Evolutionary conservation across 345 rosid species (phyloP).

Genomic region (Schrenkiella parvula): DNA sequence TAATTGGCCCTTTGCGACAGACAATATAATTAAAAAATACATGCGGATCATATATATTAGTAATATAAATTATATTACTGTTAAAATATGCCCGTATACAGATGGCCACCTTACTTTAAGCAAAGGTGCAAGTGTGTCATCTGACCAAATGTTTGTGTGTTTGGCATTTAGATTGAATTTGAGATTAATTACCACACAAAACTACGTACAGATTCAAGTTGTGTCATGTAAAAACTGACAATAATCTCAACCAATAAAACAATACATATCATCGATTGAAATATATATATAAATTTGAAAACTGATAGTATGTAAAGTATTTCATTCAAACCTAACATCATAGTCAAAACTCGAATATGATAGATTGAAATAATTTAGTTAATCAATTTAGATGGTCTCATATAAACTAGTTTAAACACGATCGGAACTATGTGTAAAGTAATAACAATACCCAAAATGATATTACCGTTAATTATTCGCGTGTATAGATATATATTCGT

Average conservation of each 20-base stretch:
- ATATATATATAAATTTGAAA: background rate
- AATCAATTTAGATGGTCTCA: background rate
- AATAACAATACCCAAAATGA: background rate
- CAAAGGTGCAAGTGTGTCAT: conserved; percentile 14
- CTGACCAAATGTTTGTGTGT: background rate
- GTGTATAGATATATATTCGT: background rate
- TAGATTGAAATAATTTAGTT: background rate
- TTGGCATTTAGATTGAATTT: background rate
- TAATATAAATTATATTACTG: background rate
- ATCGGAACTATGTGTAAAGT: conserved; percentile 1
- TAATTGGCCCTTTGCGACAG: too few species aligned
- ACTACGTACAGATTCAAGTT: background rate
- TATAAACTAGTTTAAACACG: background rate
- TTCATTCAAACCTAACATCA: background rate
- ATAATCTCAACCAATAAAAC: background rate
- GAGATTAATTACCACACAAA: background rate
- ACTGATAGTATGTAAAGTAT: background rate
- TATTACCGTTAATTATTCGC: background rate
- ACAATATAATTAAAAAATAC: conserved; percentile 11
- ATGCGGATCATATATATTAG: background rate
- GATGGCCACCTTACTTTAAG: conserved; percentile 17
- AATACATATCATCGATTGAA: background rate
- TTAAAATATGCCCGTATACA: background rate
- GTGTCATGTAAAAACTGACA: background rate
- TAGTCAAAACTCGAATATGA: background rate